phyloP scores from a whole-genome alignment of 306 rosid genomes.

The barrel medic (Medicago truncatula) region DNA sequence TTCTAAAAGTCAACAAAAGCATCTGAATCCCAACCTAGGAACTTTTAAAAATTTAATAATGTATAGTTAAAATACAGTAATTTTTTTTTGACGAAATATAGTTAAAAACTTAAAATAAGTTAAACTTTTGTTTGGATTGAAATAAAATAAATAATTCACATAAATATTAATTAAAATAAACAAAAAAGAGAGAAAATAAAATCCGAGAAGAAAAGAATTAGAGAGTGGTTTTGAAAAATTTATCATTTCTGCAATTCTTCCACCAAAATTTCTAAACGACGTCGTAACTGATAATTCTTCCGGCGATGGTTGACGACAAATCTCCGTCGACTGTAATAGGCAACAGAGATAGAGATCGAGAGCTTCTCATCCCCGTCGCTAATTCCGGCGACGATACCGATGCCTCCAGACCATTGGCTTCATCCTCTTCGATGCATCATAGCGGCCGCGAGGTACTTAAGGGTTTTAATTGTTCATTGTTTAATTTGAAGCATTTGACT shows the following conservation, averaged over 20 bases:
- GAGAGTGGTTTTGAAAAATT: conserved; percentile 6
- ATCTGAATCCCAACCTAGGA: not conserved
- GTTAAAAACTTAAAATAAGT: too few relatives aligned
- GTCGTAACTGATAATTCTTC: conserved; percentile 38
- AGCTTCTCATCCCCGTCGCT: conserved; percentile 91
- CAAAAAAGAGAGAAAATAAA: not conserved
- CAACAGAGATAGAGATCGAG: conserved; percentile 87
- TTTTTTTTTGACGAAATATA: too few relatives aligned
- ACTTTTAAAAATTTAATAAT: not conserved
- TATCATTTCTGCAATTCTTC: not conserved
- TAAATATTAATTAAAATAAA: not conserved
- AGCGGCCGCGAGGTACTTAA: conserved; percentile 79
- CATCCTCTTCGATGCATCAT: conserved; percentile 61
- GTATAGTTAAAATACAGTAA: not conserved
- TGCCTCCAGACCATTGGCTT: conserved; percentile 66
- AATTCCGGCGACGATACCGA: conserved; percentile 53
- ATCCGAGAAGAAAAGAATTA: not conserved
- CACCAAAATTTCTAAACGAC: conserved; percentile 39
- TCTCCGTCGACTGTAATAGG: conserved; percentile 61
- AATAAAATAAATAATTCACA: not conserved
- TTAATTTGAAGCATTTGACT: not conserved
- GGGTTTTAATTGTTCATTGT: conserved; percentile 40
- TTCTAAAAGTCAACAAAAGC: conserved; percentile 7
- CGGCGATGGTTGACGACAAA: conserved; percentile 74
- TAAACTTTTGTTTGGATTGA: not conserved